These are phyloP conservation scores for Eleusine indica DNA, from an alignment of 176 grass and related monocot genomes.

Conservation along the genomic window DNA sequence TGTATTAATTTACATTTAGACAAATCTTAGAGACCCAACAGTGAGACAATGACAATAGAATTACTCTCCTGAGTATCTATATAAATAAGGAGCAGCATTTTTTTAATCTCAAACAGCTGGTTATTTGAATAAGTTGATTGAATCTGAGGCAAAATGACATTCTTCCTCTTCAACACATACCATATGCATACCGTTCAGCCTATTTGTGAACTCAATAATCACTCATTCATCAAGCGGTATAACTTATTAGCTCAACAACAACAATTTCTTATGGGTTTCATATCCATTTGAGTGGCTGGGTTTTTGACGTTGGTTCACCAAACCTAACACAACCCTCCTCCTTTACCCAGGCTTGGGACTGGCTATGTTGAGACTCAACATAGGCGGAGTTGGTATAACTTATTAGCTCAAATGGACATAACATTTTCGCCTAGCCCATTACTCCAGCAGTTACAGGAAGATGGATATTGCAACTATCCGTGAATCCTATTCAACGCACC, in stretches of 20 bases:
- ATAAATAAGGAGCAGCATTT: neutral
- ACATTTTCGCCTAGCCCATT: neutral
- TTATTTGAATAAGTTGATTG: neutral
- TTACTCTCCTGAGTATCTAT: neutral
- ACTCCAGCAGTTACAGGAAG: neutral
- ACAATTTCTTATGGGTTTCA: no score
- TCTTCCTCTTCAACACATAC: neutral
- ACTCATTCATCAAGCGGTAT: neutral
- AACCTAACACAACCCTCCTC: no score
- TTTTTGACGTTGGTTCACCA: no score
- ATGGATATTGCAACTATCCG: neutral
- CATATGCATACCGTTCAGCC: neutral
- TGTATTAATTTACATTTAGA: neutral
- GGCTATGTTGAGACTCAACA: no score
- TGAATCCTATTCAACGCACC: neutral
- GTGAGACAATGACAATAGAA: neutral
- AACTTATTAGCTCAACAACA: neutral
- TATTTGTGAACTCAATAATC: neutral
- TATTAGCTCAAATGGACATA: neutral
- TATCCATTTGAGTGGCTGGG: no score
- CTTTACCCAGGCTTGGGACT: no score
- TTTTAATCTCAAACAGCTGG: neutral
- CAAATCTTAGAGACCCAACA: neutral
- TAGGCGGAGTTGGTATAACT: neutral
- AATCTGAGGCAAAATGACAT: neutral